phyloP scores from a whole-genome alignment of 1,284 basidiomycete species.

The Xerocomus minutiporus region DNA sequence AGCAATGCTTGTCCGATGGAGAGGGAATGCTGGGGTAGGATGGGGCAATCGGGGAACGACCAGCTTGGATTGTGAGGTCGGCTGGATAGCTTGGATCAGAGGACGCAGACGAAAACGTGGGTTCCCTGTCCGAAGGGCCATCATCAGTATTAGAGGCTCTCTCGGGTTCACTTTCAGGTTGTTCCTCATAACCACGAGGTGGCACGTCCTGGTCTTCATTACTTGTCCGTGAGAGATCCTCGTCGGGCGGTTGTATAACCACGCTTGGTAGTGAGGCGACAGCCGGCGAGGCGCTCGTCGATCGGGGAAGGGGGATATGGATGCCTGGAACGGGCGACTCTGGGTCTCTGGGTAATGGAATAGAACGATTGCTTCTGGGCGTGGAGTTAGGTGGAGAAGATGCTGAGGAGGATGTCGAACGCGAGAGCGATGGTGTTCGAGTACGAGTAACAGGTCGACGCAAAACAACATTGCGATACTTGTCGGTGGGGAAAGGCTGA shows the following conservation, averaged over 20 bases:
- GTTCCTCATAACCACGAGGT: constrained; percentile 6
- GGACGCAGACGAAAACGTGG: constrained; percentile 64
- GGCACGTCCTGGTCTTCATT: constrained; percentile 14
- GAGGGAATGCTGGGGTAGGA: constrained; percentile 1
- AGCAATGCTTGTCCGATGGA: too few relatives aligned
- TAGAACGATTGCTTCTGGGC: constrained; percentile 51
- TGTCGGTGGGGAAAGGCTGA: constrained; percentile 62
- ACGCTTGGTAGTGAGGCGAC: constrained; percentile 24
- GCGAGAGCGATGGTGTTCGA: constrained; percentile 70
- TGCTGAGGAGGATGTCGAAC: constrained; percentile 54
- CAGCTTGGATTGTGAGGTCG: constrained; percentile 24
- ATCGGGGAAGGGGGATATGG: constrained; percentile 53
- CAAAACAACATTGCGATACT: constrained; percentile 59
- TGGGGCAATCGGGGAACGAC: constrained; percentile 21
- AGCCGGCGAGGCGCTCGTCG: constrained; percentile 49
- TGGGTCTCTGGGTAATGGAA: constrained; percentile 35
- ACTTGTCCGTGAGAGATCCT: constrained; percentile 12
- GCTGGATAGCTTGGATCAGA: constrained; percentile 28
- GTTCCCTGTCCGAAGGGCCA: constrained; percentile 40
- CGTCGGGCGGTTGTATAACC: constrained; percentile 22
- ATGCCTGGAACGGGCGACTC: constrained; percentile 47
- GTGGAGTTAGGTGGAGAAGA: constrained; percentile 64
- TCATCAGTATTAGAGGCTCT: constrained; percentile 20
- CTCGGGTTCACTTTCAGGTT: constrained; percentile 23
- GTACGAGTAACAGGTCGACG: constrained; percentile 50